Conservation (phyloP, 108 stramenopile species). For the Fistulifera solaris region DNA sequence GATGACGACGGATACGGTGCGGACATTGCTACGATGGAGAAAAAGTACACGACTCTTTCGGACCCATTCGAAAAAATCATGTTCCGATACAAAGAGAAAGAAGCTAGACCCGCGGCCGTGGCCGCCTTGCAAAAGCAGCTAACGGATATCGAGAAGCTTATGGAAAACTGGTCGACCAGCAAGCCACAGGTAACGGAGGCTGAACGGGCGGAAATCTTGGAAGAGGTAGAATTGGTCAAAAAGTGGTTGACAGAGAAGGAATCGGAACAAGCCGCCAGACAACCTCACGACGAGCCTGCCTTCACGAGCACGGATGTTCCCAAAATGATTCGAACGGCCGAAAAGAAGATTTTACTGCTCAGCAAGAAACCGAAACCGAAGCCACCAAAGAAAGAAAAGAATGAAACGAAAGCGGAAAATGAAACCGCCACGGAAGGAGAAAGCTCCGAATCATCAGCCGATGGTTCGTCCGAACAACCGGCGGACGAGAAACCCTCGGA, state of each 20-base stretch:
- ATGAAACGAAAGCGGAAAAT: slow-evolving; percentile 33
- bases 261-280: slow-evolving; percentile 56
- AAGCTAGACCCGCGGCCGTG: slow-evolving; percentile 75
- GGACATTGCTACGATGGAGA: slow-evolving; percentile 71
- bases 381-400: slow-evolving; percentile 38
- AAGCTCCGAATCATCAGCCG: no score
- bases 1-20: slow-evolving; percentile 91
- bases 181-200: slow-evolving; percentile 89
- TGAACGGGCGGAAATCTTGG: slow-evolving; percentile 74
- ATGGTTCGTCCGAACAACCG: no score
- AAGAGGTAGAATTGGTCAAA: slow-evolving; percentile 55
- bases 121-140: slow-evolving; percentile 49
- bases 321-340: slow-evolving; percentile 57
- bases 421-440: background rate
- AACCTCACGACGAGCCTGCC: slow-evolving; percentile 70
- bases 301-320: slow-evolving; percentile 77
- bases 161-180: slow-evolving; percentile 82
- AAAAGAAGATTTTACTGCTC: slow-evolving; percentile 50
- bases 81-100: slow-evolving; percentile 70
- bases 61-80: slow-evolving; percentile 75
- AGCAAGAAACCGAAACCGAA: slow-evolving; percentile 81
- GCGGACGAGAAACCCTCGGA: no score
- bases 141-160: slow-evolving; percentile 50
- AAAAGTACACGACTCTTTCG: slow-evolving; percentile 74
- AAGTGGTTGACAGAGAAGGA: slow-evolving; percentile 74